Conservation (phyloP, 257 asterid genomes). For the Petunia axillaris region DNA sequence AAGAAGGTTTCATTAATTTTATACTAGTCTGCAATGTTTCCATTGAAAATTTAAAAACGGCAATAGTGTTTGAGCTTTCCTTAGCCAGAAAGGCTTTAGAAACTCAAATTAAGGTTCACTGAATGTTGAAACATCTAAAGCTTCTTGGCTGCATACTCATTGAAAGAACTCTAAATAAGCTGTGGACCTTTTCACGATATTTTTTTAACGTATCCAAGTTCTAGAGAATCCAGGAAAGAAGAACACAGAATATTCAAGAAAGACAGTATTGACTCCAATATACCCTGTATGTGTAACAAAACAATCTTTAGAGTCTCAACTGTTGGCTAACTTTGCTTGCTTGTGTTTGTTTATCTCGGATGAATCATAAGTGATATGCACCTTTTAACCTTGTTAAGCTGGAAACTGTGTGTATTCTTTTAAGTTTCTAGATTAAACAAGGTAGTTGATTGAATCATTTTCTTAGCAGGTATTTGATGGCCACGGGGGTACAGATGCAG, state of each 20-base stretch:
- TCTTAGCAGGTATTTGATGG: constrained; percentile 89
- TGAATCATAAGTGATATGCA: background rate
- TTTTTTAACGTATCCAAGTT: background rate
- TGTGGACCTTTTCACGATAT: background rate
- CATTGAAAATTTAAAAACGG: background rate
- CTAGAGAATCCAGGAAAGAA: background rate
- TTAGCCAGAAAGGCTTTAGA: background rate
- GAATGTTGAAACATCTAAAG: background rate
- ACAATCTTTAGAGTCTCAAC: background rate
- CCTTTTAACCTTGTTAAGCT: background rate
- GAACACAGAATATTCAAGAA: background rate
- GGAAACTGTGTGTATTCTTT: constrained; percentile 2
- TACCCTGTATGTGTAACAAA: background rate
- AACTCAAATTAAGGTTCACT: too few species aligned
- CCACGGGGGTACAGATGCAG: constrained; percentile 96
- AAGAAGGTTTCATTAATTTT: background rate
- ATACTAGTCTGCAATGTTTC: background rate
- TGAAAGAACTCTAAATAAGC: background rate
- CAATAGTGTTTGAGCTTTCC: background rate
- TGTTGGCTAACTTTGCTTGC: background rate
- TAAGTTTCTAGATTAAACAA: background rate
- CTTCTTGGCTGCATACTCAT: constrained; percentile 10
- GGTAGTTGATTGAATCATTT: background rate
- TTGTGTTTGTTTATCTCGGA: background rate
- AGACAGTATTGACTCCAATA: background rate